Base-by-base conservation (phyloP, 2,329 filamentous ascomycete species). In the Ophiocordyceps robertsii region DNA sequence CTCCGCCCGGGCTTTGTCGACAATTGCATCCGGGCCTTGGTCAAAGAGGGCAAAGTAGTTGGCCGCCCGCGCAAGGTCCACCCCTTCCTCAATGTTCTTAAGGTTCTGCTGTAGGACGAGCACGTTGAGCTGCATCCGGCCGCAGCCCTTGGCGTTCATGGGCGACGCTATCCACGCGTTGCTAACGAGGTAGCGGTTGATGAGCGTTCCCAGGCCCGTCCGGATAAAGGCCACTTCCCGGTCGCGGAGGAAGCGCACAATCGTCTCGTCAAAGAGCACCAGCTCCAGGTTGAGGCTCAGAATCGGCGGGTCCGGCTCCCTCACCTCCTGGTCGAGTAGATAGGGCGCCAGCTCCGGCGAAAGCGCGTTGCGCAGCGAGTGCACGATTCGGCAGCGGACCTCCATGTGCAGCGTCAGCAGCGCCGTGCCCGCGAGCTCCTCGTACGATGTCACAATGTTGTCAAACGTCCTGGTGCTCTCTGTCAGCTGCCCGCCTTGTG, bases 31-130 rank as follows among this genome's bases (percentile, higher is more conserved):
- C 0, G 79, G 67, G 0, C 83, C 83, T 37, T 67, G 63, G 37
- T 73, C 72, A 53, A 84, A 87, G 32, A 90, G 60, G 17, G 73
- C 70, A 55, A 80, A 89, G 63, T 83, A 90, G 45, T 75, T 71
- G 17, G 76, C 72, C 1, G 81, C 75, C 31, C 75, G 67, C 4
- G 70, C 68, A 27, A 90, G 67, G 44, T 75, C 71, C 3, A 84
- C 80, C 9, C 73, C 74, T 2, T 75, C 70, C 60, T 92, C 87
- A 42, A 98, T 81, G 51, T 94, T 94, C 67, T 95, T 95, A 43
- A 98, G 76, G 54, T 95, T 95, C 59, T 98, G 92, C 63, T 96
- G 90, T 41, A 98, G 69, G 35, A 98, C 92, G 21, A 95, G 73
- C 39, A 95, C 87, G 59, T 98, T 95, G 54, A 96, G 77, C 59